phyloP scores from a whole-genome alignment of 345 rosid genomes.

The Odontarrhena argentea region DNA sequence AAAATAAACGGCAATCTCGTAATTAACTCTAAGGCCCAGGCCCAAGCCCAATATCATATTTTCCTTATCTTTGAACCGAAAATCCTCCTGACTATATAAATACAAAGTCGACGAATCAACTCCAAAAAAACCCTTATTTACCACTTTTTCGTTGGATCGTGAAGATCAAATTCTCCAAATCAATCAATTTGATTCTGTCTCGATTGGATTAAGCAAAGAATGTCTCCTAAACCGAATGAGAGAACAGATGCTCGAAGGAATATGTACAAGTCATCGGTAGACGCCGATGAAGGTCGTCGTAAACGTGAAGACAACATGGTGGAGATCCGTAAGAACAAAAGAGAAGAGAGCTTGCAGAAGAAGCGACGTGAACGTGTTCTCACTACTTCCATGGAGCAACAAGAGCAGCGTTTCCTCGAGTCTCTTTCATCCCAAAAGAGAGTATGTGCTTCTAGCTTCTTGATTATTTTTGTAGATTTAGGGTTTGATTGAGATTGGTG shows the following conservation, averaged over 20 bases:
- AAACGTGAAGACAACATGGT: constrained; percentile 86
- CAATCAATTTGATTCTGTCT: constrained; percentile 3
- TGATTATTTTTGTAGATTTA: too few species aligned
- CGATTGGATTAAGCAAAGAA: constrained; percentile 30
- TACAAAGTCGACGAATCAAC: constrained; percentile 24
- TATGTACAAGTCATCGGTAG: constrained; percentile 65
- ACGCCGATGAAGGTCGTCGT: constrained; percentile 79
- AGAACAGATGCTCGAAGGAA: constrained; percentile 68
- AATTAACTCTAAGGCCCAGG: constrained; percentile 11
- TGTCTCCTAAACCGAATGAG: constrained; percentile 71
- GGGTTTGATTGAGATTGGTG: too few species aligned
- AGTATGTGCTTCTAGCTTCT: constrained; percentile 6
- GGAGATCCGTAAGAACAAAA: constrained; percentile 78
- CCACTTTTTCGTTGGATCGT: neutral
- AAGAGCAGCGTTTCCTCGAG: constrained; percentile 39
- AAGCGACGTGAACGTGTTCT: constrained; percentile 69
- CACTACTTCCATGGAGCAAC: constrained; percentile 39
- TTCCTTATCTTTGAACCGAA: neutral
- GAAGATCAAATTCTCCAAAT: neutral
- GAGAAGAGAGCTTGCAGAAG: constrained; percentile 81
- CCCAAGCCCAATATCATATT: constrained; percentile 24
- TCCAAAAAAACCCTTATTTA: constrained; percentile 31
- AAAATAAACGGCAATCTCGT: constrained; percentile 43
- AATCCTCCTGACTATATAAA: constrained; percentile 11
- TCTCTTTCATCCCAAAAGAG: constrained; percentile 31